Conservation (phyloP, 148 eudicot genomes). For the Vaccinium macrocarpon region DNA sequence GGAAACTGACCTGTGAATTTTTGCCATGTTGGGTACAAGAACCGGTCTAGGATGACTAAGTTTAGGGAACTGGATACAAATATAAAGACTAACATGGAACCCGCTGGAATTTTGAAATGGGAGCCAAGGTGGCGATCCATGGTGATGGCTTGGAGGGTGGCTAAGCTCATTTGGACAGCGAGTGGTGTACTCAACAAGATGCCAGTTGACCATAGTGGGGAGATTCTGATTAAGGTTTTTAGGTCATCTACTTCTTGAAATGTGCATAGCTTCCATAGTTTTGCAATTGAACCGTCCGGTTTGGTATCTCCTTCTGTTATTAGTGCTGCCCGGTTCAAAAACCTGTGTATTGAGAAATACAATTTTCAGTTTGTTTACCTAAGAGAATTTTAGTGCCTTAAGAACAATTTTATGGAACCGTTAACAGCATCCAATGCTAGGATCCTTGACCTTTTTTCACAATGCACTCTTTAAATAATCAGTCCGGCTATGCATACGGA, state of each 20-base stretch:
- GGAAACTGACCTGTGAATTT: neutral
- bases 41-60: constrained; percentile 15
- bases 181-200: constrained; percentile 43
- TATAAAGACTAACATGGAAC: constrained; percentile 26
- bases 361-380: neutral
- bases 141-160: constrained; percentile 47
- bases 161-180: constrained; percentile 39
- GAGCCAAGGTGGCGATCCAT: constrained; percentile 28
- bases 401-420: neutral
- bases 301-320: constrained; percentile 16
- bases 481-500: too few relatives aligned
- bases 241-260: constrained; percentile 44
- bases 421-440: too few relatives aligned
- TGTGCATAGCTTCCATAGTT: constrained; percentile 30
- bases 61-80: constrained; percentile 11
- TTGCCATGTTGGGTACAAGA: constrained; percentile 22
- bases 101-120: constrained; percentile 30
- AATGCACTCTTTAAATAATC: too few relatives aligned
- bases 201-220: constrained; percentile 59
- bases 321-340: constrained; percentile 32
- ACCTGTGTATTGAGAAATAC: constrained; percentile 10
- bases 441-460: too few relatives aligned
- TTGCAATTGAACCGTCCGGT: constrained; percentile 18
- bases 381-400: neutral
- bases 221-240: constrained; percentile 43